A percentile compares a stretch with the other conserved stretches of the same genome.
These are phyloP conservation scores for Calonectria leucothoes DNA, from an alignment of 2,329 filamentous ascomycete species.

Conservation along the genomic window DNA sequence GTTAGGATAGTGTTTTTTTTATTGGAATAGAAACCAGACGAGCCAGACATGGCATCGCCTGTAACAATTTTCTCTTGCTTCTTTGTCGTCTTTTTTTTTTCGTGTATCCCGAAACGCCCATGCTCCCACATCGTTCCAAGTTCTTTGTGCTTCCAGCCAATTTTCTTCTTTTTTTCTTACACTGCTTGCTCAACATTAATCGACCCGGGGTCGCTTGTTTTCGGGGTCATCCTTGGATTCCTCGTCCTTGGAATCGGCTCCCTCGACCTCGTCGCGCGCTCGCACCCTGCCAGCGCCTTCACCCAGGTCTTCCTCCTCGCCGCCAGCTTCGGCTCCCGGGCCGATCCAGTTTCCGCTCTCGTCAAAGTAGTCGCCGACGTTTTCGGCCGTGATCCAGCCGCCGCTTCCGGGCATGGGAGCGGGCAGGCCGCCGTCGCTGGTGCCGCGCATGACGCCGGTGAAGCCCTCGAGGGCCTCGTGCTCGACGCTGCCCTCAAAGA, in stretches of 20 bases:
- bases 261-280: conserved; percentile 64
- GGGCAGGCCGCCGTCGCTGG: conserved; percentile 64
- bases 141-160: not conserved
- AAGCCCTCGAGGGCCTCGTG: conserved; percentile 68
- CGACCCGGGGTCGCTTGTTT: conserved; percentile 61
- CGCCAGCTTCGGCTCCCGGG: conserved; percentile 49
- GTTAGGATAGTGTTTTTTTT: conserved; percentile 2
- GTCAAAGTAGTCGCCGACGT: conserved; percentile 86
- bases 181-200: conserved; percentile 42
- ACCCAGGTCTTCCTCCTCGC: conserved; percentile 64
- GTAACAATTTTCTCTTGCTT: not conserved
- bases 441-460: conserved; percentile 64
- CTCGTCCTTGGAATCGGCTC: conserved; percentile 57
- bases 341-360: conserved; percentile 82
- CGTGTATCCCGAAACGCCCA: conserved; percentile 37
- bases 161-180: not conserved
- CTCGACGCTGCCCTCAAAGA: conserved; percentile 65
- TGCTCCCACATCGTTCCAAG: conserved; percentile 14
- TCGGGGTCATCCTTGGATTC: conserved; percentile 53
- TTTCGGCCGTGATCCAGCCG: conserved; percentile 93
- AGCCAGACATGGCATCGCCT: not conserved
- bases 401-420: conserved; percentile 78
- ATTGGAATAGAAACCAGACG: not conserved
- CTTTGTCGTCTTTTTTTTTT: not conserved
- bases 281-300: conserved; percentile 73